Base-by-base conservation (phyloP, 2,329 filamentous ascomycete species). In the Clonostachys rosea region DNA sequence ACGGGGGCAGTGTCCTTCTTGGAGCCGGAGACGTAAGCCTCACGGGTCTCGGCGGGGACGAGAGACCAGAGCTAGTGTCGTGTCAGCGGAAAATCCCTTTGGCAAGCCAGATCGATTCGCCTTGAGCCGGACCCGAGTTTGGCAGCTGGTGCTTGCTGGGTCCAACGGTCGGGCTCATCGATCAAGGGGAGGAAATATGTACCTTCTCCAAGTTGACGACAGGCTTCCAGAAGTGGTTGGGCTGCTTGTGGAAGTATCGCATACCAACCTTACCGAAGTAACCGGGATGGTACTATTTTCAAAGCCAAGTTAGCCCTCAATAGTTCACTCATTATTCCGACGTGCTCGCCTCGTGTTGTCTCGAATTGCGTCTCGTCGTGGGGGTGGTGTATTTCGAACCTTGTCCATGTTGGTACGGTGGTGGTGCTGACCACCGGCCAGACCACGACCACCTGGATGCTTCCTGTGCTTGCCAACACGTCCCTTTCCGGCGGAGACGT, bases 391-490 rank as follows among this genome's bases (percentile, higher is more conserved):
- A 30, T 30, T 30, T 89, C 86, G 66, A 91, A 78, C 77, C 89
- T 91, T 73, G 86, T 92, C 67, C 88, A 71, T 68, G 66, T 71
- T 71, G 65, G 68, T 71, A 50, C 68, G 68, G 68, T 70, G 68
- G 63, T 99, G 94, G 82, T 99, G 94, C 80, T 96, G 90, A 84
- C 91, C 92, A 95, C 94, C 92, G 73, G 94, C 94, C 78, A 87
- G 79, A 86, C 83, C 83, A 89, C 89, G 79, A 82, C 83, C 83
- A 84, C 83, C 83, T 61, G 81, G 83, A 63, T 86, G 83, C 86
- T 99, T 97, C 71, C 94, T 83, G 87, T 96, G 91, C 88, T 97
- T 97, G 74, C 94, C 94, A 71, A 97, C 76, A 84, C 92, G 92
- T 81, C 94, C 92, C 76, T 97, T 86, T 83, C 94, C 94, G 83